Percentiles rank a stretch among this genome's conserved stretches.
Evolutionary conservation across 2,329 filamentous ascomycete genomes (phyloP).

Genomic region (Fusarium udum): DNA sequence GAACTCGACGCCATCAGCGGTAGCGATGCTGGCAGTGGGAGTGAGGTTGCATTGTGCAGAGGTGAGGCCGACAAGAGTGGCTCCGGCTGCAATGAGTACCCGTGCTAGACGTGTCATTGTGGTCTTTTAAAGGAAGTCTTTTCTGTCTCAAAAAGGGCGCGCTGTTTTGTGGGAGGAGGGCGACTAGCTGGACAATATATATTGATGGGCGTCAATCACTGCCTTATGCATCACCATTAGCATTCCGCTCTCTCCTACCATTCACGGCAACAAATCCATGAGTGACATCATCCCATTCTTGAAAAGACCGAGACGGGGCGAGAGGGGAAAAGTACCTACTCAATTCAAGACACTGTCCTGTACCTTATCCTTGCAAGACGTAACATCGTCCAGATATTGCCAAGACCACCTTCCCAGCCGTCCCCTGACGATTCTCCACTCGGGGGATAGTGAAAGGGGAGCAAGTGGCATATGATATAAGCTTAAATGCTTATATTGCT

Average conservation of each 20-base stretch:
- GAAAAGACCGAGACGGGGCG: accelerated
- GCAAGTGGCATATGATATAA: neutral
- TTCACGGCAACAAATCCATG: too few species aligned
- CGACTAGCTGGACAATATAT: neutral
- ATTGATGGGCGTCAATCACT: neutral
- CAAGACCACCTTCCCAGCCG: too few species aligned
- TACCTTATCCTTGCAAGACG: neutral
- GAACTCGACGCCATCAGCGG: neutral
- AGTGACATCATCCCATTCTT: neutral
- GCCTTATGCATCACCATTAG: neutral
- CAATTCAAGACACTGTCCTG: neutral
- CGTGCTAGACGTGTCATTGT: conserved; percentile 5
- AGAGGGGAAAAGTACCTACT: neutral
- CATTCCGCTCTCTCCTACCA: neutral
- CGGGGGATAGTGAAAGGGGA: accelerated
- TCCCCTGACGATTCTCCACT: neutral
- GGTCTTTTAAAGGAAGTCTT: neutral
- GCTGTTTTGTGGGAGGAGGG: neutral
- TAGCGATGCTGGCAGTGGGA: neutral
- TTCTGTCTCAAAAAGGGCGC: neutral
- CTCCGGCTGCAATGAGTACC: neutral
- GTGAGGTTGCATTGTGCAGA: conserved; percentile 3
- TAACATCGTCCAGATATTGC: neutral
- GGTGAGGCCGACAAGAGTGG: neutral
- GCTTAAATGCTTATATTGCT: neutral